Percentiles rank a stretch among this genome's conserved stretches.
phyloP scores from a whole-genome alignment of 257 asterid species.

The Solanum gracilifrons region DNA sequence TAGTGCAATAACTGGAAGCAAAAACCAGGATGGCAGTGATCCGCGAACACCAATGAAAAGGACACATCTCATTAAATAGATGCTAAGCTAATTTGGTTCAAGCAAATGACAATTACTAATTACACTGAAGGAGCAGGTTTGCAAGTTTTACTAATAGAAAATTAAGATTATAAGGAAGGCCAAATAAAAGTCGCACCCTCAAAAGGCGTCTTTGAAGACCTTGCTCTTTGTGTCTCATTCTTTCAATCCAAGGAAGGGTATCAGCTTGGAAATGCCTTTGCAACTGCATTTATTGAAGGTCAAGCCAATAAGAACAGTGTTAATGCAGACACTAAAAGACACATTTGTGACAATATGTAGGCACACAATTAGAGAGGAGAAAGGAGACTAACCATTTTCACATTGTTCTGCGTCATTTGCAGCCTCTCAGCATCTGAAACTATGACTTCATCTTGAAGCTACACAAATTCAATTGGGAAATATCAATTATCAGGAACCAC shows the following conservation, averaged over 20 bases:
- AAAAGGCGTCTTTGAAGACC: conserved; percentile 84
- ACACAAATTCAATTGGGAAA: conserved; percentile 15
- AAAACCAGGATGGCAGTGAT: neutral
- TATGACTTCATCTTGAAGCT: conserved; percentile 95
- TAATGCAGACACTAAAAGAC: neutral
- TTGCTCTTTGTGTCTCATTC: conserved; percentile 94
- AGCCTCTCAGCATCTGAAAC: conserved; percentile 89
- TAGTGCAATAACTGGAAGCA: neutral
- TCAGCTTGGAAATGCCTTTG: conserved; percentile 90
- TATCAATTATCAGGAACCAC: neutral
- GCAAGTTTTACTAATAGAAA: neutral
- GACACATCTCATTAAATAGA: neutral
- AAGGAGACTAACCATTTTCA: conserved; percentile 54
- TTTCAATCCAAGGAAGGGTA: conserved; percentile 80
- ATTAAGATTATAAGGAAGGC: neutral
- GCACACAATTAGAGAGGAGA: conserved; percentile 6
- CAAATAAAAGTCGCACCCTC: conserved; percentile 37
- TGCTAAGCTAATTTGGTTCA: neutral
- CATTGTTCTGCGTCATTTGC: conserved; percentile 74
- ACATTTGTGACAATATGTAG: neutral
- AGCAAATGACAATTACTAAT: neutral
- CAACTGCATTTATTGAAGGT: conserved; percentile 41
- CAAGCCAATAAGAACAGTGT: neutral
- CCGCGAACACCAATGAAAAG: neutral
- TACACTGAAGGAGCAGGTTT: neutral